These are phyloP conservation scores for Pelargonium cotyledonis DNA, from an alignment of 441 rosid genomes.

Conservation along the genomic window DNA sequence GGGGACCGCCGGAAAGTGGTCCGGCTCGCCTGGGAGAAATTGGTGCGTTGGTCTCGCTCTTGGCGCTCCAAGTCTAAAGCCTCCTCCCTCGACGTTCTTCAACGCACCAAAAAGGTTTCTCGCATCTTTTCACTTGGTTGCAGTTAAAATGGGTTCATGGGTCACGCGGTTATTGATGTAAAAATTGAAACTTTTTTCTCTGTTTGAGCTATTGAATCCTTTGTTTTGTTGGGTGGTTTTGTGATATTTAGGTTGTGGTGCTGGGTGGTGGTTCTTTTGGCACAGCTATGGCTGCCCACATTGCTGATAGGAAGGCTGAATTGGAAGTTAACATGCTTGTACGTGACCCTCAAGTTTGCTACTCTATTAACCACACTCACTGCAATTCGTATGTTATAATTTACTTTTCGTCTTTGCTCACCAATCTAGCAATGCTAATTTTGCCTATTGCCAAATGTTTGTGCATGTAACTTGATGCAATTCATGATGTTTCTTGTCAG, in stretches of 20 bases:
- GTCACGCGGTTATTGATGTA: not conserved
- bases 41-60: constrained; percentile 84
- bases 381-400: constrained; percentile 40
- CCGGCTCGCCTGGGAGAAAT: constrained; percentile 79
- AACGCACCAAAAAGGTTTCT: constrained; percentile 69
- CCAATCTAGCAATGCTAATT: not conserved
- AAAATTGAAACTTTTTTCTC: not conserved
- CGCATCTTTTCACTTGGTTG: not conserved
- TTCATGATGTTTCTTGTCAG: constrained; percentile 26
- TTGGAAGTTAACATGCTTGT: constrained; percentile 75
- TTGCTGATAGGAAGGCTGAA: constrained; percentile 58
- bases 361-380: constrained; percentile 55
- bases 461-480: not conserved
- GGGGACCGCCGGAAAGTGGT: constrained; percentile 50
- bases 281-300: constrained; percentile 92
- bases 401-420: not conserved
- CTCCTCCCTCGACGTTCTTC: constrained; percentile 40
- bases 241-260: constrained; percentile 61
- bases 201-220: not conserved
- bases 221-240: constrained; percentile 5
- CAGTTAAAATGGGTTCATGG: not conserved
- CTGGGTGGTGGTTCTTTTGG: constrained; percentile 97
- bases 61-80: constrained; percentile 69
- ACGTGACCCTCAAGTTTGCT: constrained; percentile 64
- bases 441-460: not conserved